Base-by-base conservation (phyloP, 1,284 basidiomycete genomes). In the Filobasidium uniguttulatum region DNA sequence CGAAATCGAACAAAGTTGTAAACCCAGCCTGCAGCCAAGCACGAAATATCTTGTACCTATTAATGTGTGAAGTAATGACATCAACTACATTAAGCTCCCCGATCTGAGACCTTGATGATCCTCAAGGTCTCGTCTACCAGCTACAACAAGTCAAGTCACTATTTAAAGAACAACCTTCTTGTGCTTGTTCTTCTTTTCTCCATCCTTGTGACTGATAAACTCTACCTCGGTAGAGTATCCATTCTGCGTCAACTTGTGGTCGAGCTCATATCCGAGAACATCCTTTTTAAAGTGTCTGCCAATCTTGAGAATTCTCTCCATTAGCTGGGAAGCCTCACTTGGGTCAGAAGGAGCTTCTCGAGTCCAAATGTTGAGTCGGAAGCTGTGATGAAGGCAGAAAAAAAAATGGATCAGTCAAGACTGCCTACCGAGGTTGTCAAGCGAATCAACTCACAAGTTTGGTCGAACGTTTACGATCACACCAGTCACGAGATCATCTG, bases 341-440 rank as follows among this genome's bases (percentile, higher is more conserved):
- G 58, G 20, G 60, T 62, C 34, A 68, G 63, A 66, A 33, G 86
- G 85, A 6, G 85, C 83, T 46, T 81, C 73, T 45, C 91, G 79
- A 43, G 93, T 97, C 93, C 93, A 97, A 73, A 98, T 90, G 53
- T 88, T 88, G 60, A 98, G 72, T 48, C 93, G 84, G 74, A 90
- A 98, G 69, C 64, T 66, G 52, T 14, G 19, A 22, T 12, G 5
- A 23, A 4, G 22, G 19, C 29, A 3, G 37, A 40, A 10, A 28
- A 31, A 19, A 45, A 37, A 26, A 20, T 33, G 25, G 35, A 25
- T 37, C 5, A 7, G n/a, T n/a, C n/a, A 40, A 20, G 28, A n/a
- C n/a, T n/a, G n/a, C n/a, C n/a, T n/a, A n/a, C n/a, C n/a, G n/a
- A n/a, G n/a, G n/a, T n/a, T n/a, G 12, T 14, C 26, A 29, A 26